Evolutionary conservation across 1,139 yeast genomes (phyloP).

Genomic region (Suhomyces bribrorum): DNA sequence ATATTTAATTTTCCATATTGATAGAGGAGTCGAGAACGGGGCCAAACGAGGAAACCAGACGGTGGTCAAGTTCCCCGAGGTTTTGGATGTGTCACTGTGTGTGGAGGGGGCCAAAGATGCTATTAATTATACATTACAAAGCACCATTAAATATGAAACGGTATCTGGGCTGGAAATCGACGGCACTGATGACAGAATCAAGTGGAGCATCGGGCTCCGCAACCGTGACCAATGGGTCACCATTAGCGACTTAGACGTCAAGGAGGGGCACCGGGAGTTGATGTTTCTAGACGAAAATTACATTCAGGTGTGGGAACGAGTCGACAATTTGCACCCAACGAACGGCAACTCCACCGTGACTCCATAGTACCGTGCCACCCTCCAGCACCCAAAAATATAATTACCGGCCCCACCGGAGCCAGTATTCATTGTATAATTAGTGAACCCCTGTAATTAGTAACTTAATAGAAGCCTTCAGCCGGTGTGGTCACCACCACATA

Average conservation of each 20-base stretch:
- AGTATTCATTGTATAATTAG: too few species aligned
- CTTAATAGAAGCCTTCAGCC: too few species aligned
- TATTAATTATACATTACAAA: constrained; percentile 45
- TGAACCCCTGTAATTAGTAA: too few species aligned
- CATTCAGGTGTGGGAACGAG: constrained; percentile 68
- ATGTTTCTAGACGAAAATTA: constrained; percentile 63
- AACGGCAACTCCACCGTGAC: too few species aligned
- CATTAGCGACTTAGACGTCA: constrained; percentile 53
- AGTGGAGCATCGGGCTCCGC: constrained; percentile 56
- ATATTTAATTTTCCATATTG: constrained; percentile 55
- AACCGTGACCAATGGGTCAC: constrained; percentile 53
- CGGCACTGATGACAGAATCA: constrained; percentile 30
- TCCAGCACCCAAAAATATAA: too few species aligned
- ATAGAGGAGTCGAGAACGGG: constrained; percentile 41
- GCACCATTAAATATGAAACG: constrained; percentile 52
- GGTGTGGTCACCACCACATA: neutral
- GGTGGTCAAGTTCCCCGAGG: constrained; percentile 60
- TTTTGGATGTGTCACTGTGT: constrained; percentile 41
- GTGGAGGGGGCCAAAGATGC: constrained; percentile 20
- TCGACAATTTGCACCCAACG: too few species aligned
- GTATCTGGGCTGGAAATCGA: constrained; percentile 22
- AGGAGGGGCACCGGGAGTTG: constrained; percentile 54
- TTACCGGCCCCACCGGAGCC: too few species aligned
- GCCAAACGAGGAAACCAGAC: constrained; percentile 54
- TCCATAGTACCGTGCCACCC: too few species aligned